Evolutionary conservation across 371 early-diverging fungal species (phyloP).

Genomic region (Funneliformis caledonium): DNA sequence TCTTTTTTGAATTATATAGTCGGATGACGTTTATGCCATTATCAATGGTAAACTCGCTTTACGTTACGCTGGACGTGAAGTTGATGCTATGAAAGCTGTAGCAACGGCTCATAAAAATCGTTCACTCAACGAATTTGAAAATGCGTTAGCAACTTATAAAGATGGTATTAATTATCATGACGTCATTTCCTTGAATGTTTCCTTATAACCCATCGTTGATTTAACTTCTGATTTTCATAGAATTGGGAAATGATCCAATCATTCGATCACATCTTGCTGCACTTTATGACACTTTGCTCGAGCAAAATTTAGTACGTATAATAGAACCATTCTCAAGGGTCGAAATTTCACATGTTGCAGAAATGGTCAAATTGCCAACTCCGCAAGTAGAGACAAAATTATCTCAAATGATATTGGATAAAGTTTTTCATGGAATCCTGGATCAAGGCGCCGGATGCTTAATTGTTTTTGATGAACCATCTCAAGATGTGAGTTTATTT

Average conservation of each 20-base stretch:
- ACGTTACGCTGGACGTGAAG: slow-evolving; percentile 74
- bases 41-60: slow-evolving; percentile 83
- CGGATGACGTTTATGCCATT: slow-evolving; percentile 88
- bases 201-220: background rate
- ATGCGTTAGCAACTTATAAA: slow-evolving; percentile 82
- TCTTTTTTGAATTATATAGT: slow-evolving; percentile 47
- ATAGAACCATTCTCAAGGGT: slow-evolving; percentile 98
- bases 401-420: slow-evolving; percentile 98
- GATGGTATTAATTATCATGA: slow-evolving; percentile 58
- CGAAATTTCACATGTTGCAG: slow-evolving; percentile 94
- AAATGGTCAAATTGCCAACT: slow-evolving; percentile 89
- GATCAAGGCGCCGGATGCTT: slow-evolving; percentile 97
- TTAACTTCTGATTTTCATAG: slow-evolving; percentile 46
- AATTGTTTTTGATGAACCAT: slow-evolving; percentile 90
- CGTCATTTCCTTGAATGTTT: background rate
- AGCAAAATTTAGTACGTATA: slow-evolving; percentile 95
- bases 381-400: slow-evolving; percentile 94
- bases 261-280: slow-evolving; percentile 89
- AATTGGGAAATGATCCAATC: slow-evolving; percentile 90
- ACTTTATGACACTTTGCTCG: slow-evolving; percentile 95
- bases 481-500: slow-evolving; percentile 69
- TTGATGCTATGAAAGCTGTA: slow-evolving; percentile 94
- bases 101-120: slow-evolving; percentile 94
- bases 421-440: slow-evolving; percentile 92
- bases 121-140: slow-evolving; percentile 92